Evolutionary conservation across 345 rosid genomes (phyloP).

Genomic region (Dipteronia sinensis): DNA sequence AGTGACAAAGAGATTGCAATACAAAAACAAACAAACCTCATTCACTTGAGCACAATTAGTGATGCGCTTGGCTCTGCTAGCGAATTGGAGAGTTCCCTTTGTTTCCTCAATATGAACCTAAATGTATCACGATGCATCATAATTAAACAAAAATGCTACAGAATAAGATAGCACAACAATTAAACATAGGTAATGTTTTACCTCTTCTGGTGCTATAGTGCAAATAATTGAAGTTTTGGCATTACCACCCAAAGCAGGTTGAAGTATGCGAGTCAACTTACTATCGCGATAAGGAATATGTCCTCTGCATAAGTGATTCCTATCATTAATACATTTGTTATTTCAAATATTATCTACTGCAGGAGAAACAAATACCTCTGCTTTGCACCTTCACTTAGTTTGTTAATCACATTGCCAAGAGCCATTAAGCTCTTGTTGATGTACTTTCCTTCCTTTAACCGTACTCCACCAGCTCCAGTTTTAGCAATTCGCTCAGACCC

Average conservation of each 20-base stretch:
- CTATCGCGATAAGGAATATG: conserved; percentile 99
- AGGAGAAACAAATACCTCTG: conserved; percentile 56
- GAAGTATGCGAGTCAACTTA: conserved; percentile 95
- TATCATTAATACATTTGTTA: conserved; percentile 10
- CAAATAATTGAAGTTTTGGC: conserved; percentile 97
- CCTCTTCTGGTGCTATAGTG: conserved; percentile 98
- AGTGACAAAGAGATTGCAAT: conserved; percentile 3
- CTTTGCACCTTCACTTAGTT: conserved; percentile 77
- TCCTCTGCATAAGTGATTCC: conserved; percentile 50
- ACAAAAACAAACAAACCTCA: conserved; percentile 52
- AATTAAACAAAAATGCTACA: conserved; percentile 14
- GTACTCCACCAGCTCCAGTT: conserved; percentile 94
- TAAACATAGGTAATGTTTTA: conserved; percentile 24
- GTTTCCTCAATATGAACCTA: conserved; percentile 96
- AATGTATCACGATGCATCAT: conserved; percentile 3
- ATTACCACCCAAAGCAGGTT: conserved; percentile 97
- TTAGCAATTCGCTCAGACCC: conserved; percentile 94
- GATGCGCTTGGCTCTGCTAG: conserved; percentile 94
- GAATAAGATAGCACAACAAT: conserved; percentile 2
- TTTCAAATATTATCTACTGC: not conserved
- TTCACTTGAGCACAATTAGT: conserved; percentile 97
- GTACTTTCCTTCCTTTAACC: conserved; percentile 88
- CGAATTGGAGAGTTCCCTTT: conserved; percentile 91
- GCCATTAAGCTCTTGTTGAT: conserved; percentile 96
- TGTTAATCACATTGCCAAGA: conserved; percentile 96